phyloP scores from a whole-genome alignment of 805 yeast genomes.

The Wickerhamiella domercqiae region DNA sequence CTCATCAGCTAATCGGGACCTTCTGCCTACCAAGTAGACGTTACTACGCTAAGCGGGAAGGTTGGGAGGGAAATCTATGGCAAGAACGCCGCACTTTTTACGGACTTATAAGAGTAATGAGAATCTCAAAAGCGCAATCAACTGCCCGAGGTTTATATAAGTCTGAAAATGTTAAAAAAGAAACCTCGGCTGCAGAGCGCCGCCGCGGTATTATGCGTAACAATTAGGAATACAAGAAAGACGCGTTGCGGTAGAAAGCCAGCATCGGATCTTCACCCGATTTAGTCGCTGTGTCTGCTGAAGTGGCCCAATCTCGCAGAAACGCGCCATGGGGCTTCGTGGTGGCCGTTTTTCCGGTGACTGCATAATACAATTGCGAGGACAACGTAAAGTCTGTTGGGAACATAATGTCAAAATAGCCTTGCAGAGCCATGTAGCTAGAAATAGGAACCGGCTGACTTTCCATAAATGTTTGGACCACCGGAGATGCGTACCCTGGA shows the following conservation, averaged over 20 bases:
- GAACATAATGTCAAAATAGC: constrained; percentile 74
- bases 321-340: constrained; percentile 49
- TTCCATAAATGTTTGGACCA: constrained; percentile 60
- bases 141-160: too few species aligned
- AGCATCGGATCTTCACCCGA: constrained; percentile 78
- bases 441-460: constrained; percentile 53
- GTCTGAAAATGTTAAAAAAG: too few species aligned
- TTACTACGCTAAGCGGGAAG: too few species aligned
- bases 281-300: constrained; percentile 48
- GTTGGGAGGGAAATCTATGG: too few species aligned
- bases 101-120: too few species aligned
- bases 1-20: too few species aligned
- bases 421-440: constrained; percentile 72
- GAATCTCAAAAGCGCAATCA: too few species aligned
- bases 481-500: constrained; percentile 54
- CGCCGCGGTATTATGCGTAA: too few species aligned
- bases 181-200: too few species aligned
- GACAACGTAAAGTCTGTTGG: constrained; percentile 61
- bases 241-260: constrained; percentile 59
- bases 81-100: too few species aligned
- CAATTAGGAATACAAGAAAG: constrained; percentile 32
- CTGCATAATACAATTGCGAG: constrained; percentile 43
- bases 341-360: constrained; percentile 44
- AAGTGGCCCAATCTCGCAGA: constrained; percentile 54
- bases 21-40: too few species aligned